Conservation (phyloP, 495 filamentous ascomycete species). For the Melanomma pulvis-pyrius region DNA sequence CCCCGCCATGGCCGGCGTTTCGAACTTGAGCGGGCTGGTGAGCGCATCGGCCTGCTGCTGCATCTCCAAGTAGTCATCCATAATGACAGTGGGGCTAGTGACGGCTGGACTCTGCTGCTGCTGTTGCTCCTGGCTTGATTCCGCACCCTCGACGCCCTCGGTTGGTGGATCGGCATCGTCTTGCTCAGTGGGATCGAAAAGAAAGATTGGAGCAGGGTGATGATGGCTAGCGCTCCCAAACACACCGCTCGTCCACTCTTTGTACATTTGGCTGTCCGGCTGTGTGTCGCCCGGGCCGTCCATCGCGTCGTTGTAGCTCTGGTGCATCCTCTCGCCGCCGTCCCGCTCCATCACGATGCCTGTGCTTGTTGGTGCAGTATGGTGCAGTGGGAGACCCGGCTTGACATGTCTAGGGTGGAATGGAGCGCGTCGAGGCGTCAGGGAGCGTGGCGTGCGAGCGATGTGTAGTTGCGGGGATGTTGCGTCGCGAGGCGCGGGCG, state of each 20-base stretch:
- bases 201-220: not conserved
- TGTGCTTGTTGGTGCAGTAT: conserved; percentile 21
- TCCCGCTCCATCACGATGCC: conserved; percentile 17
- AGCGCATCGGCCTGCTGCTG: conserved; percentile 14
- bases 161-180: not conserved
- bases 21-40: conserved; percentile 38
- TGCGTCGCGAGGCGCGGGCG: not conserved
- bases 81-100: conserved; percentile 28
- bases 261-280: conserved; percentile 47
- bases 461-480: not conserved
- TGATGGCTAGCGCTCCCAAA: not conserved
- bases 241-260: conserved; percentile 36
- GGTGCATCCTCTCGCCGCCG: conserved; percentile 10
- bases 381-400: conserved; percentile 20
- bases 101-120: conserved; percentile 13
- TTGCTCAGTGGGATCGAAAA: conserved; percentile 19
- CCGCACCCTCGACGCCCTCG: conserved; percentile 13
- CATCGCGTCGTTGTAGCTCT: conserved; percentile 17
- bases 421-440: conserved; percentile 20
- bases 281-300: conserved; percentile 45
- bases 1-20: conserved; percentile 44
- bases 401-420: conserved; percentile 14
- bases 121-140: conserved; percentile 18
- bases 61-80: conserved; percentile 24
- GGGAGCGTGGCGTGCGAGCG: conserved; percentile 1